These are phyloP conservation scores for Stemphylium vesicarium DNA, from an alignment of 2,329 filamentous ascomycete species.

Conservation along the genomic window DNA sequence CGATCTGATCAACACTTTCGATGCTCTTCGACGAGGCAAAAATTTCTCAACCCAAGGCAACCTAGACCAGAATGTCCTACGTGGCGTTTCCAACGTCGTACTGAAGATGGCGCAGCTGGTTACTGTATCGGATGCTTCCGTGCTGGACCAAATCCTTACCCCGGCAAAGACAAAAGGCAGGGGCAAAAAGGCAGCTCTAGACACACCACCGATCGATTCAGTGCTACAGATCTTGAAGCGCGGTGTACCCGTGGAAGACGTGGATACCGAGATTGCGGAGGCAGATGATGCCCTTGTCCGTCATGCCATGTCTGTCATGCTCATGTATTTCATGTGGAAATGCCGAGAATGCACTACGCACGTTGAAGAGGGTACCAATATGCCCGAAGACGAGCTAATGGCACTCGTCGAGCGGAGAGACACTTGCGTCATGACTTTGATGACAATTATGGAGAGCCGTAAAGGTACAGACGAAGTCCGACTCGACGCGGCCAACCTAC, in stretches of 20 bases:
- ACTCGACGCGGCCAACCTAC: conserved; percentile 73
- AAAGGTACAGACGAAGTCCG: conserved; percentile 77
- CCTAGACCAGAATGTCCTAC: conserved; percentile 68
- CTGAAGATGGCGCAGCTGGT: conserved; percentile 82
- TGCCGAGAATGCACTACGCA: conserved; percentile 59
- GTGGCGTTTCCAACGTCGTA: conserved; percentile 74
- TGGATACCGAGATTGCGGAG: conserved; percentile 73
- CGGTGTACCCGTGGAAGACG: conserved; percentile 68
- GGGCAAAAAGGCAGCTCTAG: conserved; percentile 31
- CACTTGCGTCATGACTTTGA: conserved; percentile 57
- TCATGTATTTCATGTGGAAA: conserved; percentile 98
- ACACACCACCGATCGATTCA: conserved; percentile 66
- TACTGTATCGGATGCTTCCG: conserved; percentile 75
- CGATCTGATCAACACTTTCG: conserved; percentile 75
- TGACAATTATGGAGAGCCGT: conserved; percentile 58
- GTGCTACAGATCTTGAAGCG: conserved; percentile 76
- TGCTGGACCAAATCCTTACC: conserved; percentile 67
- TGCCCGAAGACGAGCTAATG: conserved; percentile 66
- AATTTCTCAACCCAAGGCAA: conserved; percentile 75
- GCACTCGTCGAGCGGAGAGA: conserved; percentile 60
- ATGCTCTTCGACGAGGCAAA: conserved; percentile 70
- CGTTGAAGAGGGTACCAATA: conserved; percentile 49
- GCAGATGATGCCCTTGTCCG: conserved; percentile 80
- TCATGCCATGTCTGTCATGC: conserved; percentile 75
- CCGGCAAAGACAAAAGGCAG: conserved; percentile 49